Evolutionary conservation across 2,329 filamentous ascomycete species (phyloP), one percentile per base, ranked within the genome.

Genomic region (Aureobasidium musti): DNA sequence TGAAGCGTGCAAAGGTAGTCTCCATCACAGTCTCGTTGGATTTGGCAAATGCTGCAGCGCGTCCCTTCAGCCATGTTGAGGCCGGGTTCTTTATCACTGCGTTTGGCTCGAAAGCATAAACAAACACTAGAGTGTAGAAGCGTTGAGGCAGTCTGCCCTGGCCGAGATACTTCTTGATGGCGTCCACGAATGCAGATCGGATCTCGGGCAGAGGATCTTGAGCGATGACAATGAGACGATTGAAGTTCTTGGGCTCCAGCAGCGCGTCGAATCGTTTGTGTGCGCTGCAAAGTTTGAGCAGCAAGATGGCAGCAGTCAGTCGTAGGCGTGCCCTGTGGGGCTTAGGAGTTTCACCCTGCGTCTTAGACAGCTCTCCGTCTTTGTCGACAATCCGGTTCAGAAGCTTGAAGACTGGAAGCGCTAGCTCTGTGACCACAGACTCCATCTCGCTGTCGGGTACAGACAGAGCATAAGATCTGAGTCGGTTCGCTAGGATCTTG

Each of bases 141-240:
- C 94, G 88, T 14, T 84, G 81, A 1, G 87, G 84, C 2, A 96
- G 83, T 71, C 84, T 87, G 65, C 85, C 85, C 63, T 89, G 86
- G 11, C 90, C 90, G 5, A 98, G 85, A 73, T 96, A 94, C 78
- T 96, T 97, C 78, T 96, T 95, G 47, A 99, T 81, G 72, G 93
- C 92, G 73, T 88, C 87, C 63, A 95, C 84, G 73, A 99, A 98
- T 1, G 85, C 86, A 54, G 84, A 85, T 39, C 95, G 89, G 33
- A 98, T 92, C 70, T 89, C 84, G 1, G 86, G 80, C 59, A 90
- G 83, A 6, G 84, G 82, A 73, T 97, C 93, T 75, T 98, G 94
- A 2, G 90, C 87, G 14, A 97, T 85, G 68, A 91, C 84, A 0
- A 92, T 90, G 13, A 99, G 83, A 33, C 86, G 84, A 74, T 97